phyloP scores from a whole-genome alignment of 2,329 filamentous ascomycete species.

The Penicillium occitanis region DNA sequence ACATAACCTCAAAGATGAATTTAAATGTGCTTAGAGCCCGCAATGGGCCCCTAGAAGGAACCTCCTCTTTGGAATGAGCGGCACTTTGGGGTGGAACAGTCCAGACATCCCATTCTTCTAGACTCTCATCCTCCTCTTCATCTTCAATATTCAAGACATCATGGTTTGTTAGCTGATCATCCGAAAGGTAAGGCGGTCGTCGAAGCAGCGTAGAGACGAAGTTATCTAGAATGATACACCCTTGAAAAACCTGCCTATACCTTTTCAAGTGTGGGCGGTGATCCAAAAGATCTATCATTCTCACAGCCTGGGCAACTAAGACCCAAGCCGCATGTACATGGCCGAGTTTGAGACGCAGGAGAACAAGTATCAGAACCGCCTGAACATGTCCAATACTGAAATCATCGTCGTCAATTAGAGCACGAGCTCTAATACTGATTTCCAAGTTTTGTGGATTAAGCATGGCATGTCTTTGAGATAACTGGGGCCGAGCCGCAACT shows the following conservation, averaged over 20 bases:
- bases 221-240: constrained; percentile 9
- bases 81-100: background rate
- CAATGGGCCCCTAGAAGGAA: background rate
- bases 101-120: constrained; percentile 14
- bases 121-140: constrained; percentile 1
- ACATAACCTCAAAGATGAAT: background rate
- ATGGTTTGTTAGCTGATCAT: background rate
- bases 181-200: background rate
- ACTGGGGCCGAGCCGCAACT: background rate
- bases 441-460: background rate
- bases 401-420: constrained; percentile 41
- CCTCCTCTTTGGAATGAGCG: background rate
- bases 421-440: constrained; percentile 20
- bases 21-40: constrained; percentile 11
- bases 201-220: constrained; percentile 4
- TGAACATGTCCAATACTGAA: constrained; percentile 50
- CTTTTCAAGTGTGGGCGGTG: background rate
- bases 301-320: constrained; percentile 30
- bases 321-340: constrained; percentile 59
- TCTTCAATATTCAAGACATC: background rate
- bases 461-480: background rate
- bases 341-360: constrained; percentile 58
- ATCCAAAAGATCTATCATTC: constrained; percentile 4
- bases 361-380: constrained; percentile 55
- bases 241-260: constrained; percentile 8